These are phyloP conservation scores for Trametes cinnabarina DNA, from an alignment of 768 basidiomycete genomes.

Conservation along the genomic window DNA sequence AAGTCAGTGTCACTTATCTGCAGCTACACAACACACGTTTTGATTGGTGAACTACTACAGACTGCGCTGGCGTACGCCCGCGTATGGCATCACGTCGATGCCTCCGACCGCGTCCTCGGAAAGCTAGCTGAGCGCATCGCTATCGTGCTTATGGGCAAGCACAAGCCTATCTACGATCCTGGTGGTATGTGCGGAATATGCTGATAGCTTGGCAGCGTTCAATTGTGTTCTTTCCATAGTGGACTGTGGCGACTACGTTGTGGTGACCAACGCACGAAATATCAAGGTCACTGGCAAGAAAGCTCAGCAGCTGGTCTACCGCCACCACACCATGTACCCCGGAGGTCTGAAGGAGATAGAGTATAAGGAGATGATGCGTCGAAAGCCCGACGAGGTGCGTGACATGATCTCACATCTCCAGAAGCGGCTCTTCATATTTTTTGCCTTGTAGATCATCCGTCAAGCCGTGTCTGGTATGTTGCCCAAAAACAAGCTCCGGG, in stretches of 20 bases:
- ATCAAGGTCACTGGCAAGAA: slow-evolving; percentile 90
- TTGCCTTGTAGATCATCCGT: slow-evolving; percentile 74
- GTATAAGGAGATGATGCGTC: slow-evolving; percentile 78
- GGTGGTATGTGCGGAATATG: slow-evolving; percentile 52
- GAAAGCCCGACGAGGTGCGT: slow-evolving; percentile 86
- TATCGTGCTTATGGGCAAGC: slow-evolving; percentile 96
- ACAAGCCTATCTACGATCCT: slow-evolving; percentile 96
- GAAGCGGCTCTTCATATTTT: not conserved
- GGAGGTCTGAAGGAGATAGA: slow-evolving; percentile 92
- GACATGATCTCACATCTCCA: not conserved
- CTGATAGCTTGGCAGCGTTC: no score
- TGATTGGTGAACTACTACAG: slow-evolving; percentile 41
- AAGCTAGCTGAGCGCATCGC: slow-evolving; percentile 94
- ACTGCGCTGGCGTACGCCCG: slow-evolving; percentile 95
- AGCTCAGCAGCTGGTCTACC: slow-evolving; percentile 80
- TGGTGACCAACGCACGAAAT: slow-evolving; percentile 85
- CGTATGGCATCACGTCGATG: slow-evolving; percentile 95
- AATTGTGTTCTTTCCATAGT: slow-evolving; percentile 43
- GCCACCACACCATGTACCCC: slow-evolving; percentile 89
- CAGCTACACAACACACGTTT: not conserved
- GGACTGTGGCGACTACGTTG: slow-evolving; percentile 97
- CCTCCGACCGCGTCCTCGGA: slow-evolving; percentile 86
- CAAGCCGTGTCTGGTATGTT: slow-evolving; percentile 98
- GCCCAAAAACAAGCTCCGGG: slow-evolving; percentile 95
- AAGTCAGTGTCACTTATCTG: slow-evolving; percentile 46